phyloP scores from a whole-genome alignment of 192 early-diverging fungal genomes.

The Backusella parvicylindrica region DNA sequence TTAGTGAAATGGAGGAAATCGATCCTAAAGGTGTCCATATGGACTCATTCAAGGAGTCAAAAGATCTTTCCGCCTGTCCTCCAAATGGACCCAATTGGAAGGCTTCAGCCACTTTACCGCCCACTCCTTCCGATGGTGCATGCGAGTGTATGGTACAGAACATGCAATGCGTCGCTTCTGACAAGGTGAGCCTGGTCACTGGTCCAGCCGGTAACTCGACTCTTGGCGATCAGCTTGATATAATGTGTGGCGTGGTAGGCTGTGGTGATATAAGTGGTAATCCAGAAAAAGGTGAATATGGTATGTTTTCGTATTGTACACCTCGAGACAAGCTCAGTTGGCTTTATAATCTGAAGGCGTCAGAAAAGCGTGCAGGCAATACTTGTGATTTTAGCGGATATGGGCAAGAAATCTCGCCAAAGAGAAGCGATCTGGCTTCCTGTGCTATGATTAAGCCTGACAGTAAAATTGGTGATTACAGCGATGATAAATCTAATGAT shows the following conservation, averaged over 20 bases:
- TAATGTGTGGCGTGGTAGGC: slow-evolving; percentile 38
- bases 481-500: neutral
- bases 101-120: slow-evolving; percentile 52
- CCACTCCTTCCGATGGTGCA: slow-evolving; percentile 56
- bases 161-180: slow-evolving; percentile 46
- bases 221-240: slow-evolving; percentile 37
- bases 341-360: slow-evolving; percentile 39
- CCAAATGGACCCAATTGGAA: slow-evolving; percentile 46
- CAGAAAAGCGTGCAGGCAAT: neutral
- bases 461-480: neutral
- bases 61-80: slow-evolving; percentile 43
- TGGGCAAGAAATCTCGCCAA: slow-evolving; percentile 12
- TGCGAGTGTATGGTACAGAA: slow-evolving; percentile 66
- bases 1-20: slow-evolving; percentile 45
- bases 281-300: slow-evolving; percentile 42
- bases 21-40: slow-evolving; percentile 58
- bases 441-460: slow-evolving; percentile 15
- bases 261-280: slow-evolving; percentile 47
- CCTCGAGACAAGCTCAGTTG: slow-evolving; percentile 44
- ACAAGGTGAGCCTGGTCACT: slow-evolving; percentile 23
- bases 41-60: slow-evolving; percentile 44
- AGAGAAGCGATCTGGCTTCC: slow-evolving; percentile 8
- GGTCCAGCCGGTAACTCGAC: slow-evolving; percentile 20
- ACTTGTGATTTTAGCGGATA: slow-evolving; percentile 22
- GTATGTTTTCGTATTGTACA: slow-evolving; percentile 44